Base-by-base conservation (phyloP, 1,284 basidiomycete genomes). In the Marasmius sp. region DNA sequence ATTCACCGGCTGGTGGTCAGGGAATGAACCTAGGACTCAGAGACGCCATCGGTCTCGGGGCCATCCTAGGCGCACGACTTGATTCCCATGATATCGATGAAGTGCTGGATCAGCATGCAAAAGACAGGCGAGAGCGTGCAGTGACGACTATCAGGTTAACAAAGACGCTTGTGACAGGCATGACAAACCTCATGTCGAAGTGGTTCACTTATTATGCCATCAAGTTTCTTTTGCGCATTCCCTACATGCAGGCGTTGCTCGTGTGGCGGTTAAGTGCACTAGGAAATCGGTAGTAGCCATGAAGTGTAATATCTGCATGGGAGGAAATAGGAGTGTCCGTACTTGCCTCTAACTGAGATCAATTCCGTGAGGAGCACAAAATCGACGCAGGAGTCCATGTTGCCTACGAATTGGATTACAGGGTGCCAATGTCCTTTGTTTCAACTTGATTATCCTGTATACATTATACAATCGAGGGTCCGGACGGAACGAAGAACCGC, bases 11-110 rank as follows among this genome's bases (percentile, higher is more conserved):
- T 6, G 79, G 77, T 12, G 79, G 78, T 1, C 78, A 79, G 58
- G 79, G 79, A 6, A 79, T 80, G 77, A 79, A 79, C 50, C 73
- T 79, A 12, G 77, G 77, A 6, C 71, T 81, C n/a, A 73, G 78
- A 20, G 79, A 81, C 61, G 76, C 77, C 2, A 69, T 79, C 33
- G 68, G 69, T 27, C 67, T 78, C 0, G 77, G 73, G 33, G 66
- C 67, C 11, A 66, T 67, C 3, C 57, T 72, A n/a, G 61, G 64
- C 16, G 57, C 59, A 9, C 65, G 68, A 41, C 60, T 63, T 38
- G 52, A 18, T 36, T 33, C 36, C 27, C 14, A 18, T 10, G 52
- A 54, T 6, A 16, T 54, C 34, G 52, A 54, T 37, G 22, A 12
- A 18, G 8, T 45, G 14, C 38, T 57, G n/a, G 55, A 20, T 14